Percentiles rank a stretch among this genome's conserved stretches.
Conservation (phyloP, 2,329 filamentous ascomycete genomes). For the Colletotrichum gloeosporioides region DNA sequence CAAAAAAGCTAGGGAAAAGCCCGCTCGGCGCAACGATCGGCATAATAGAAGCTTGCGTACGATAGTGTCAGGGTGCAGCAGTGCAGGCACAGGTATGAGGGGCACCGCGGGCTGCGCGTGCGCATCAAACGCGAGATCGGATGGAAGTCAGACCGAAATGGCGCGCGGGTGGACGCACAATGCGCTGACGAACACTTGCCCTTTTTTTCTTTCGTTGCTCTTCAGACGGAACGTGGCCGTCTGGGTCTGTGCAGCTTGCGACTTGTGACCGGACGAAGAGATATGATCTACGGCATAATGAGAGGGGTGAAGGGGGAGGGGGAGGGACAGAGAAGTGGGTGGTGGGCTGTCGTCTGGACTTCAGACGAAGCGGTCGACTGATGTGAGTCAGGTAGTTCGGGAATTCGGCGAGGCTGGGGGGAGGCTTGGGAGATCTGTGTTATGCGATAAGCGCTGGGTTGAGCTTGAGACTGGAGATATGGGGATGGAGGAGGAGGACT, state of each 20-base stretch:
- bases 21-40: neutral
- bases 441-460: neutral
- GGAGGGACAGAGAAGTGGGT: neutral
- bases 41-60: neutral
- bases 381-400: neutral
- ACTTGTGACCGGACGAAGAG: neutral
- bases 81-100: neutral
- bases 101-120: neutral
- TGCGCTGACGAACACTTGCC: neutral
- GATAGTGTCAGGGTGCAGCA: neutral
- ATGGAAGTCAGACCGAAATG: constrained; percentile 6
- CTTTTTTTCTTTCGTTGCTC: neutral
- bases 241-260: neutral
- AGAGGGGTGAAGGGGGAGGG: neutral
- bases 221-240: neutral
- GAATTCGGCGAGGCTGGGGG: neutral
- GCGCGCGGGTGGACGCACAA: neutral
- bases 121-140: neutral
- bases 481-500: neutral
- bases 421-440: constrained; percentile 4
- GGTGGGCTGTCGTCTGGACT: neutral
- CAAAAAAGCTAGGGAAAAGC: neutral
- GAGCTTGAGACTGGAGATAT: neutral
- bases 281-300: neutral
- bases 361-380: neutral